Conservation (phyloP, 2,329 filamentous ascomycete genomes). For the Cordyceps tenuipes region DNA sequence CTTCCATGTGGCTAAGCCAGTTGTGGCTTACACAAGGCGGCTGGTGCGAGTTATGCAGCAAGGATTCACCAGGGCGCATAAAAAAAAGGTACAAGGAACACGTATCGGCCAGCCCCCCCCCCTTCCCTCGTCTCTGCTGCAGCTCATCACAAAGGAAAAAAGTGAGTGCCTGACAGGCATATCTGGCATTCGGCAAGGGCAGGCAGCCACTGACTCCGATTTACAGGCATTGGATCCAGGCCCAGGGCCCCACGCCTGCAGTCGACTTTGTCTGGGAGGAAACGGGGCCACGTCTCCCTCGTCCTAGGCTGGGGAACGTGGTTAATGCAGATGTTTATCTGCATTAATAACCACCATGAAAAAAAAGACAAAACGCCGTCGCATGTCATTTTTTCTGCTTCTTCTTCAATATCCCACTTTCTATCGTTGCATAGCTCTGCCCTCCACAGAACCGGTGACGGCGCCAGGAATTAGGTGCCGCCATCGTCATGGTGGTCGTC, state of each 20-base stretch:
- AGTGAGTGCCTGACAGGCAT: slow-evolving; percentile 1
- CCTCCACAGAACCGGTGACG: too few species aligned
- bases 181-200: slow-evolving; percentile 6
- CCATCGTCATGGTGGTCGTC: background rate
- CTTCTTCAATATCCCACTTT: too few species aligned
- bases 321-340: background rate
- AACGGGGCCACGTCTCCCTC: background rate
- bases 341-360: too few species aligned
- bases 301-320: background rate
- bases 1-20: background rate
- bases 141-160: too few species aligned
- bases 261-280: background rate
- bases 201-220: slow-evolving; percentile 5
- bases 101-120: background rate
- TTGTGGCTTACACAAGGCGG: background rate
- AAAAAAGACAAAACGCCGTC: background rate
- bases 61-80: background rate
- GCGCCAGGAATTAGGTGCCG: background rate
- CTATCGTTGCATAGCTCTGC: too few species aligned
- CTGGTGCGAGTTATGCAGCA: background rate
- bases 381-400: background rate
- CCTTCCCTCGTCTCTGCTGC: background rate
- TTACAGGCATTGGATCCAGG: background rate
- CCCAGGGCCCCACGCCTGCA: background rate
- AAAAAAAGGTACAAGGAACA: background rate